Evolutionary conservation across 2,329 filamentous ascomycete species (phyloP).

Genomic region (Dactylellina leptospora): DNA sequence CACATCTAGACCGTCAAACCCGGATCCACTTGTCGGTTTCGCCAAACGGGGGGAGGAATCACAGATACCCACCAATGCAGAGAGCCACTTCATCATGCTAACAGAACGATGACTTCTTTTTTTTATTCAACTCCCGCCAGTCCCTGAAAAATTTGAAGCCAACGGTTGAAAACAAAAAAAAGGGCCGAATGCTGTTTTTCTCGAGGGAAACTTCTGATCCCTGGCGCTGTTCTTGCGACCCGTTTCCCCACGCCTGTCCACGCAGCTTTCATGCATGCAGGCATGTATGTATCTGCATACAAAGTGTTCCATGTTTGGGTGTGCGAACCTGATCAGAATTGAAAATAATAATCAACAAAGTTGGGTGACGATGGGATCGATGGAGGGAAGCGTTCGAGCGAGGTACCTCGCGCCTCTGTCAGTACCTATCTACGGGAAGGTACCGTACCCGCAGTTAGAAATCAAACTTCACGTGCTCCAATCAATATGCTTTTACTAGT

Average conservation of each 20-base stretch:
- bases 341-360: too few species aligned
- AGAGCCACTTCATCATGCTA: constrained; percentile 42
- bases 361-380: constrained; percentile 4
- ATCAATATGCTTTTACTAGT: constrained; percentile 11
- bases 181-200: background rate
- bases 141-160: constrained; percentile 33
- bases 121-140: constrained; percentile 49
- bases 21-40: constrained; percentile 50
- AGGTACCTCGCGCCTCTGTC: constrained; percentile 5
- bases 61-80: constrained; percentile 1
- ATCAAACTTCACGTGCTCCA: constrained; percentile 34
- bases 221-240: constrained; percentile 49
- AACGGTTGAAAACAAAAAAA: background rate
- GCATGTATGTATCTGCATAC: constrained; percentile 36
- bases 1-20: constrained; percentile 15
- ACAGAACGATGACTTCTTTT: constrained; percentile 9
- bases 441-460: constrained; percentile 17
- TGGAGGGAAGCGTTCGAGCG: background rate
- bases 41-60: constrained; percentile 7
- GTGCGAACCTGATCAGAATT: constrained; percentile 39
- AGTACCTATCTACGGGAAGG: constrained; percentile 16
- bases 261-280: constrained; percentile 50
- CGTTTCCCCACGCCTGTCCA: constrained; percentile 54
- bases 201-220: constrained; percentile 33
- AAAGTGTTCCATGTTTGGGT: constrained; percentile 41